These are phyloP conservation scores for Sphagnum fallax DNA, from an alignment of 228 moss, liverwort and hornwort genomes.

Conservation along the genomic window DNA sequence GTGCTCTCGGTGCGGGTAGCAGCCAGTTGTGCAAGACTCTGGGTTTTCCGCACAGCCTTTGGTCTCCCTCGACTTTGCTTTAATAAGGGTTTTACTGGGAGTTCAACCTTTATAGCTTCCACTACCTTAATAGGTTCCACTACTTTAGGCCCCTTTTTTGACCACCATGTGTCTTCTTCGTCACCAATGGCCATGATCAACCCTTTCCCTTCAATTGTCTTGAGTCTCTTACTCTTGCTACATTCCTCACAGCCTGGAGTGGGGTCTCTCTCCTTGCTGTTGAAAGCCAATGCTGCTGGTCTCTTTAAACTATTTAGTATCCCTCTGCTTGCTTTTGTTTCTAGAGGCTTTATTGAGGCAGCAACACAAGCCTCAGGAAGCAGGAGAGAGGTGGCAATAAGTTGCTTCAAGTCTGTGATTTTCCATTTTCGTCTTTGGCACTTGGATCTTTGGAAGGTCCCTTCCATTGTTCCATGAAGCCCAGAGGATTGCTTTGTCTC, in stretches of 20 bases:
- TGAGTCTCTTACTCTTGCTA: slow-evolving; percentile 63
- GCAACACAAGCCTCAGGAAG: slow-evolving; percentile 61
- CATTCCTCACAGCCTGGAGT: slow-evolving; percentile 96
- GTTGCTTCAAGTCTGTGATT: slow-evolving; percentile 62
- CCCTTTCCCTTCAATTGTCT: slow-evolving; percentile 66
- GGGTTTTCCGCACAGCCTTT: slow-evolving; percentile 83
- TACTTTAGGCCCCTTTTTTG: slow-evolving; percentile 63
- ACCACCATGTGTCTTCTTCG: slow-evolving; percentile 92
- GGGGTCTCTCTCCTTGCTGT: slow-evolving; percentile 48
- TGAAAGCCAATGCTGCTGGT: slow-evolving; percentile 33
- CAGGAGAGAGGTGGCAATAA: slow-evolving; percentile 52
- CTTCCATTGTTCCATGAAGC: slow-evolving; percentile 26
- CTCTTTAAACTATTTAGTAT: slow-evolving; percentile 36
- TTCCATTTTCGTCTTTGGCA: slow-evolving; percentile 41
- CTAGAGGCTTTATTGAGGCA: slow-evolving; percentile 23
- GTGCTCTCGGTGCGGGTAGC: slow-evolving; percentile 73
- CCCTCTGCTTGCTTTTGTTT: slow-evolving; percentile 23
- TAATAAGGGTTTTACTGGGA: slow-evolving; percentile 53
- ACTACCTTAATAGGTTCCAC: slow-evolving; percentile 44
- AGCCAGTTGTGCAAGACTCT: slow-evolving; percentile 84
- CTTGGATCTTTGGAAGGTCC: slow-evolving; percentile 21
- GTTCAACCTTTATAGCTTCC: slow-evolving; percentile 65
- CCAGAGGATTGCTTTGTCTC: slow-evolving; percentile 27
- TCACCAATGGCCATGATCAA: slow-evolving; percentile 45
- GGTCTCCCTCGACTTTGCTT: slow-evolving; percentile 90